Conservation (phyloP, 805 yeast genomes). For the Cyberlindnera maritima region DNA sequence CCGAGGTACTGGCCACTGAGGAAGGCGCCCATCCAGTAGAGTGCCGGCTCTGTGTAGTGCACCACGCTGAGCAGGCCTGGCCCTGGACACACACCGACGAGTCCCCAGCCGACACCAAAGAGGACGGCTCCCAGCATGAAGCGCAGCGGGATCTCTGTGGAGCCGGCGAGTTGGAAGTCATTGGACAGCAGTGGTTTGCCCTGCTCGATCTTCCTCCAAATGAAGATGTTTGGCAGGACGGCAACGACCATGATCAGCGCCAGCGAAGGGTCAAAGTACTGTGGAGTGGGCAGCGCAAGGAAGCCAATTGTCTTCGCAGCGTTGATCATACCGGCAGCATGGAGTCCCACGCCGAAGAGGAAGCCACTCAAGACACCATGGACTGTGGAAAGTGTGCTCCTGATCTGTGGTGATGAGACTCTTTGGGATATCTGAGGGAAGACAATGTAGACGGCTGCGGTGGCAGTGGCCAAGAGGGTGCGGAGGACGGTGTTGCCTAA, state of each 20-base stretch:
- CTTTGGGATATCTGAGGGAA: slow-evolving; percentile 26
- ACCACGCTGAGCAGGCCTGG: slow-evolving; percentile 39
- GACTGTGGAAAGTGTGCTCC: not conserved
- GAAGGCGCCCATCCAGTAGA: slow-evolving; percentile 15
- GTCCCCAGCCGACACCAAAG: slow-evolving; percentile 55
- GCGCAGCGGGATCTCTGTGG: slow-evolving; percentile 25
- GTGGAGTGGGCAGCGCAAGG: slow-evolving; percentile 34
- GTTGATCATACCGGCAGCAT: slow-evolving; percentile 45
- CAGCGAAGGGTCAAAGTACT: slow-evolving; percentile 47
- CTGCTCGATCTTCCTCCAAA: slow-evolving; percentile 29
- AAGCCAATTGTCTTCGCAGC: slow-evolving; percentile 46
- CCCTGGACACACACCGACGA: slow-evolving; percentile 52
- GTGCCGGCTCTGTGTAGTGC: slow-evolving; percentile 9
- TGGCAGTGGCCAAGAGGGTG: slow-evolving; percentile 6
- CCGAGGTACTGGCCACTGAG: slow-evolving; percentile 13
- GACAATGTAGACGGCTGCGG: slow-evolving; percentile 23
- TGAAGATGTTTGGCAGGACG: slow-evolving; percentile 42
- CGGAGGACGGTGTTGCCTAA: slow-evolving; percentile 2
- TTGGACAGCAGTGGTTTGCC: slow-evolving; percentile 24
- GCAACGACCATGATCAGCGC: slow-evolving; percentile 41
- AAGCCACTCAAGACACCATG: slow-evolving; percentile 30
- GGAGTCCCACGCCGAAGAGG: slow-evolving; percentile 45
- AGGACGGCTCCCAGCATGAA: slow-evolving; percentile 41
- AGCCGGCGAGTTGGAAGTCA: slow-evolving; percentile 26
- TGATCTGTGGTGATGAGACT: not conserved